Evolutionary conservation across 1,139 yeast genomes (phyloP).

Genomic region (Lodderomyces beijingensis): DNA sequence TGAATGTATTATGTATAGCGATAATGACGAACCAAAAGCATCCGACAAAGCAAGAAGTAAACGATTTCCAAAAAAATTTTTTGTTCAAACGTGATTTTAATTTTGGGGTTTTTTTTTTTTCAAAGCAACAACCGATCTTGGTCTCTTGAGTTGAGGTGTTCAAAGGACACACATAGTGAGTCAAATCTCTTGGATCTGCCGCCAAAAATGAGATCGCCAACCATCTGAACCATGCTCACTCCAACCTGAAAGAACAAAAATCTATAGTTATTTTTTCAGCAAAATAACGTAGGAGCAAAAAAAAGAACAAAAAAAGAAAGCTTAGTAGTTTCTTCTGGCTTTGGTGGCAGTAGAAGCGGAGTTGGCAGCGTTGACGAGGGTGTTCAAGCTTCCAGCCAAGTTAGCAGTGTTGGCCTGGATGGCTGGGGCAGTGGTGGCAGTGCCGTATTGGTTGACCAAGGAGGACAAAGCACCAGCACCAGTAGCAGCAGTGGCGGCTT

Average conservation of each 20-base stretch:
- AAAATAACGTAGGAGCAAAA: background rate
- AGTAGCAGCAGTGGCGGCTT: conserved; percentile 7
- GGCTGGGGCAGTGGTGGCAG: conserved; percentile 9
- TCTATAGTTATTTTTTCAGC: background rate
- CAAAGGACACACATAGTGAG: no score
- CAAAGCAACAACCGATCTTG: no score
- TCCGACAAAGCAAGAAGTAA: no score
- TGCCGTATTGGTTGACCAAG: conserved; percentile 11
- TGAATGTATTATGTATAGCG: no score
- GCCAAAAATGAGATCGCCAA: no score
- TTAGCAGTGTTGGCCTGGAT: conserved; percentile 9
- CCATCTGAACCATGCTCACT: no score
- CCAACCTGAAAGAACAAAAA: background rate
- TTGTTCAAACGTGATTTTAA: no score
- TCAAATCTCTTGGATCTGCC: no score
- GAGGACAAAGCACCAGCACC: conserved; percentile 9
- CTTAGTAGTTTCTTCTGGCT: conserved; percentile 11
- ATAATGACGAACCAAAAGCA: no score
- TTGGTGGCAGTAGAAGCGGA: conserved; percentile 12
- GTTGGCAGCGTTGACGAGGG: conserved; percentile 12
- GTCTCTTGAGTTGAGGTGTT: no score
- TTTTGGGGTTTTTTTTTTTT: no score
- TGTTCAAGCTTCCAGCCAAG: conserved; percentile 8
- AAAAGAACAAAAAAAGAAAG: background rate
- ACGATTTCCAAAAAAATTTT: no score